Evolutionary conservation across 768 basidiomycete genomes (phyloP), one percentile per base, ranked within the genome.

Genomic region (Tylopilus rubrobrunneus): DNA sequence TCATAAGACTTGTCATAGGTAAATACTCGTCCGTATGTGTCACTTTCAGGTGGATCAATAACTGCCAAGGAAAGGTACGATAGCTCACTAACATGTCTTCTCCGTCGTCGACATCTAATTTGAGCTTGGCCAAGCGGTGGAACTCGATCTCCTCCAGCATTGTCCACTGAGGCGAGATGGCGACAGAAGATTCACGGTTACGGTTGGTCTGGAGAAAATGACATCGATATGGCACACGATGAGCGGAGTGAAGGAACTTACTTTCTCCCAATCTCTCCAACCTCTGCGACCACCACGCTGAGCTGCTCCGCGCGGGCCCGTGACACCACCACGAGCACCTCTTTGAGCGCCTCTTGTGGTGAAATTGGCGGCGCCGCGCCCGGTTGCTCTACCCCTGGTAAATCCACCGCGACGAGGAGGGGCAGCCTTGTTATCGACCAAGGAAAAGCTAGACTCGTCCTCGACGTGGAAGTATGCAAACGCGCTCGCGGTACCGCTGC

Each of bases 381-480:
- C 62, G 41, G 68, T 49, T 3, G 74, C 71, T 62, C 79, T 70
- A 50, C 75, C 85, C 51, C 85, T 78, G 37, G 70, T 70, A 59
- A 87, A 86, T 7, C 73, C 79, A n/a, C 90, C 89, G 43, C 88
- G 80, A 60, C 89, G 83, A 33, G 84, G 79, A 43, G 84, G 75
- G 39, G 82, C 76, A 43, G 83, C 66, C 73, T 92, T 95, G 69
- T 86, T 92, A 66, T 98, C 95, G 45, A 99, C 97, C 47, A 99
- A 78, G 21, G 92, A 95, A 80, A 99, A 99, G 46, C 86, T 88
- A 7, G 92, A 88, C 73, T 99, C 97, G 66, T 99, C 97, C 72
- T 98, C 97, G 53, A 90, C 95, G 72, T 98, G 95, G 78, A 94
- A 94, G 73, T 96, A 97, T 7, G 92, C 91, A 67, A 98, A 98